Base-by-base conservation (phyloP, 176 grass and related monocot species). In the Dendrocalamus sinicus region DNA sequence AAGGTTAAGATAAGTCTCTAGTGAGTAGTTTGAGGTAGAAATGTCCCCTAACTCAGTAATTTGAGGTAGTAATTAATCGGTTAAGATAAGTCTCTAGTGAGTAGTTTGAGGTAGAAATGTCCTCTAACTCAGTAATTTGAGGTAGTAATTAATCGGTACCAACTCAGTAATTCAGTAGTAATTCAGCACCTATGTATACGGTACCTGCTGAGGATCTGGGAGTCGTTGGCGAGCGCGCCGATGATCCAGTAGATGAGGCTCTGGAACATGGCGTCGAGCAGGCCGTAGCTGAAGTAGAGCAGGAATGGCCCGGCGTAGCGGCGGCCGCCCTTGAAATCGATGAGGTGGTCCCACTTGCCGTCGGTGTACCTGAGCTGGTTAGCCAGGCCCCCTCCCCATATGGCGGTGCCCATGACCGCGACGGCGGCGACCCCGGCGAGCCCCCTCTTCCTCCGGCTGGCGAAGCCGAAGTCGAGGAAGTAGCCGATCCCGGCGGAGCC, bases 221-320 rank as follows among this genome's bases (percentile, higher is more conserved):
- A 82, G 30, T 98, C 96, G 47, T 95, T 89, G 9, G 93, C 90
- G 12, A 98, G 81, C 0, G 91, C 81, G 46, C 96, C 96, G 76
- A 98, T 98, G 58, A 98, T 88, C 96, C 96, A 98, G 77, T 98
- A 98, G 87, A 94, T 90, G 58, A 98, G 84, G 87, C 74, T 98
- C 88, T 98, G 96, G 75, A 98, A 98, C 91, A 98, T 92, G 74
- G 96, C 93, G 40, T 98, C 96, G 24, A 98, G 86, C 75, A 98
- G 70, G 0, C 96, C 96, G 19, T 94, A 98, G 89, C 81, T 72
- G 90, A 98, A 98, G 90, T 98, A 98, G 84, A 98, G 92, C 2
- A 98, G 78, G 87, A 98, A 98, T 0, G 93, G 93, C 0, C 96
- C 93, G 2, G 86, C 84, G 12, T 86, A 98, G 0, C 90, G 71